Evolutionary conservation across 2,329 filamentous ascomycete species (phyloP).

Genomic region (Clathrospora elynae): DNA sequence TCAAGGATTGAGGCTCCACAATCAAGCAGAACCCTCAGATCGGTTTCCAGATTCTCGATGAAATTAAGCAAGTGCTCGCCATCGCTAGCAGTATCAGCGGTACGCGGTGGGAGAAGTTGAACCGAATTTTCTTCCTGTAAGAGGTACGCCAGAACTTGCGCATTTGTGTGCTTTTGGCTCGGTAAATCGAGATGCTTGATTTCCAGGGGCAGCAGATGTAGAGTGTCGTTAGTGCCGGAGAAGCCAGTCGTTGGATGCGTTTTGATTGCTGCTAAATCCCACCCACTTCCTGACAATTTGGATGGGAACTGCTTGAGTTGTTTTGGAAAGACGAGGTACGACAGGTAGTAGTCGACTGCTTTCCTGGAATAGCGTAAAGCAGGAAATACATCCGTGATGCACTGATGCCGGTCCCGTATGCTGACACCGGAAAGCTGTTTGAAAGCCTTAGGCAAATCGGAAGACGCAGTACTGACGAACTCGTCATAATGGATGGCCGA

Average conservation of each 20-base stretch:
- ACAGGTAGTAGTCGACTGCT: slow-evolving; percentile 68
- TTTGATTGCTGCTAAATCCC: slow-evolving; percentile 64
- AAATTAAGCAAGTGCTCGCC: slow-evolving; percentile 54
- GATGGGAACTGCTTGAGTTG: slow-evolving; percentile 68
- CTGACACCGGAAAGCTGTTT: slow-evolving; percentile 32
- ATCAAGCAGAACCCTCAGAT: slow-evolving; percentile 67
- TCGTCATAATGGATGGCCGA: slow-evolving; percentile 56
- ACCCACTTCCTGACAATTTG: slow-evolving; percentile 67
- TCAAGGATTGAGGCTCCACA: slow-evolving; percentile 74
- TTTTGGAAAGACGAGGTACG: slow-evolving; percentile 63
- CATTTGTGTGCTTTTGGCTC: slow-evolving; percentile 68
- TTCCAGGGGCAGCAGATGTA: slow-evolving; percentile 61
- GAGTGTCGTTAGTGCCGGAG: slow-evolving; percentile 70
- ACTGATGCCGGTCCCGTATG: slow-evolving; percentile 57
- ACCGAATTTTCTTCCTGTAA: slow-evolving; percentile 52
- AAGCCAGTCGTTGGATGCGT: slow-evolving; percentile 65
- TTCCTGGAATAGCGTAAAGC: slow-evolving; percentile 58
- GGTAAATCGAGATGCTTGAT: slow-evolving; percentile 63
- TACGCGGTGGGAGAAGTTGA: slow-evolving; percentile 27
- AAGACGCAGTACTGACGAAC: slow-evolving; percentile 52
- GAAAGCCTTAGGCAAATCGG: slow-evolving; percentile 47
- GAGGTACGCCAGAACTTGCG: slow-evolving; percentile 65
- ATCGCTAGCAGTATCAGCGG: slow-evolving; percentile 19
- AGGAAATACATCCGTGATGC: slow-evolving; percentile 58
- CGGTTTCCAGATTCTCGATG: slow-evolving; percentile 48